phyloP scores from a whole-genome alignment of 2,329 filamentous ascomycete genomes.

The Xylaria sp. region DNA sequence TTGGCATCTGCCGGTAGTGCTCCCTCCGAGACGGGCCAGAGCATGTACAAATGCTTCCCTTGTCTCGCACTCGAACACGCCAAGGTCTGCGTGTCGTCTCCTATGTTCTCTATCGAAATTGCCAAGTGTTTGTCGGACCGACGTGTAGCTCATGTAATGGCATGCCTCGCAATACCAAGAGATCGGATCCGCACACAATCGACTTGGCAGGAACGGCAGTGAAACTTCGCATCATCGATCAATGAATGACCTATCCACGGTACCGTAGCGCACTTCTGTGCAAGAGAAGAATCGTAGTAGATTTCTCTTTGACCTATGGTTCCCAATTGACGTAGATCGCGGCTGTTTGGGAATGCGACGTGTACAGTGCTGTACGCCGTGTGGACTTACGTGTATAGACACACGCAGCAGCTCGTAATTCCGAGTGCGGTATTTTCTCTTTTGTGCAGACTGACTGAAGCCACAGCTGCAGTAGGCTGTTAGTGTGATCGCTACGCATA shows the following conservation, averaged over 20 bases:
- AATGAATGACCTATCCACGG: conserved; percentile 7
- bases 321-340: conserved; percentile 10
- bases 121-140: conserved; percentile 40
- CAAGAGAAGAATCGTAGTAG: not conserved
- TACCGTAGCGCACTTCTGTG: not conserved
- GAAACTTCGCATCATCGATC: conserved; percentile 29
- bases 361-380: conserved; percentile 34
- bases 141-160: conserved; percentile 36
- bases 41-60: conserved; percentile 30
- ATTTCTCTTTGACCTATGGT: not conserved
- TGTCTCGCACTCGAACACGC: conserved; percentile 35
- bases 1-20: conserved; percentile 36
- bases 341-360: conserved; percentile 18
- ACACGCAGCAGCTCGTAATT: not conserved
- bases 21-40: conserved; percentile 33
- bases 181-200: conserved; percentile 37
- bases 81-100: conserved; percentile 35
- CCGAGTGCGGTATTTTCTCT: conserved; percentile 34
- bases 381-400: conserved; percentile 6
- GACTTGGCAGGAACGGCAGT: conserved; percentile 41
- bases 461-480: conserved; percentile 31
- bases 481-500: conserved; percentile 25
- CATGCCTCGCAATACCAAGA: conserved; percentile 37
- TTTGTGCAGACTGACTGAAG: conserved; percentile 23
- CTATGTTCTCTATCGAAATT: conserved; percentile 29